phyloP scores from a whole-genome alignment of 495 filamentous ascomycete species.

The Antarctomyces pellizariae region DNA sequence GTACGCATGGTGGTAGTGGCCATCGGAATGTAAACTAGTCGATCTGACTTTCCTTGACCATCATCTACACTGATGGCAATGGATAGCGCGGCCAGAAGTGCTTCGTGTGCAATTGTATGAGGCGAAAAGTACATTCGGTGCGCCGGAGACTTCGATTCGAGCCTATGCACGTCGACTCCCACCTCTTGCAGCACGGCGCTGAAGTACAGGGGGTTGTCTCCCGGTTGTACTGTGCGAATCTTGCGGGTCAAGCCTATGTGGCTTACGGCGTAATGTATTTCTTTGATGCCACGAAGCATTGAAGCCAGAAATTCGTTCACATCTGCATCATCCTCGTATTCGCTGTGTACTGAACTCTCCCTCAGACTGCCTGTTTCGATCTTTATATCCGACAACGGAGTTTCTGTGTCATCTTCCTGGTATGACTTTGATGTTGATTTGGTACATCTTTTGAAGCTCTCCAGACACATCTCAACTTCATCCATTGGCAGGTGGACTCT shows the following conservation, averaged over 20 bases:
- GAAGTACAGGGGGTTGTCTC: conserved; percentile 46
- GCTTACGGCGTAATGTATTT: conserved; percentile 88
- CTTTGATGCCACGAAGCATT: conserved; percentile 75
- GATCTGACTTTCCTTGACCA: conserved; percentile 58
- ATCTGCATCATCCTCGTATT: conserved; percentile 60
- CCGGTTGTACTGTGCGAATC: conserved; percentile 37
- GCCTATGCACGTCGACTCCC: conserved; percentile 73
- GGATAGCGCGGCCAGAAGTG: conserved; percentile 73
- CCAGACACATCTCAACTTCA: conserved; percentile 41
- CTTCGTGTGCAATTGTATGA: conserved; percentile 85
- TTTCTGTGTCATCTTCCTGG: conserved; percentile 15
- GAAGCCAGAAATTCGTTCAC: conserved; percentile 85
- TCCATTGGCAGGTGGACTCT: conserved; percentile 79
- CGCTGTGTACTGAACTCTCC: too few species aligned
- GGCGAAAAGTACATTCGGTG: conserved; percentile 98
- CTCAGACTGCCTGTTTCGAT: conserved; percentile 54
- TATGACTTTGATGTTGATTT: conserved; percentile 9
- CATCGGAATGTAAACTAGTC: conserved; percentile 90
- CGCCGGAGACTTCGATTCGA: conserved; percentile 81
- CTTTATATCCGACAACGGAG: conserved; percentile 43
- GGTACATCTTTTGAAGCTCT: conserved; percentile 20
- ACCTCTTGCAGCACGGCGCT: conserved; percentile 91
- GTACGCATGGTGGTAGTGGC: conserved; percentile 88
- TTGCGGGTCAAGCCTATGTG: conserved; percentile 70
- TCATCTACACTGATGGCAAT: conserved; percentile 82